Conservation (phyloP, 805 yeast genomes). For the Metschnikowia orientalis region DNA sequence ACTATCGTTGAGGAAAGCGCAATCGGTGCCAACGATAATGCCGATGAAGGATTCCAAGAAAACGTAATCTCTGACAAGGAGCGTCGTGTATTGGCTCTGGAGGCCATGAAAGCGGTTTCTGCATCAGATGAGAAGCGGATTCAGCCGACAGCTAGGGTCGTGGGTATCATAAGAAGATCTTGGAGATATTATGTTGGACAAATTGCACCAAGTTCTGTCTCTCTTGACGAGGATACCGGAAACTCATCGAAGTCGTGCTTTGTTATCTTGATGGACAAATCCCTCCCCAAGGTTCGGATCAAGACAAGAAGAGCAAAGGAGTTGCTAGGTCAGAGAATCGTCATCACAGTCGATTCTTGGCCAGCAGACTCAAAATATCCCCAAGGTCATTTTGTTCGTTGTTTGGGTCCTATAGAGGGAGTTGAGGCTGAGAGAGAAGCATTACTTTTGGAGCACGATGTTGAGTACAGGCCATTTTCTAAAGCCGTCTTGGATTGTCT, state of each 20-base stretch:
- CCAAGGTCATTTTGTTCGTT: conserved; percentile 89
- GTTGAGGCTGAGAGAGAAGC: conserved; percentile 97
- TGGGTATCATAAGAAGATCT: conserved; percentile 80
- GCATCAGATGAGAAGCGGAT: conserved; percentile 40
- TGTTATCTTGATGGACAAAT: conserved; percentile 83
- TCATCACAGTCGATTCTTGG: conserved; percentile 92
- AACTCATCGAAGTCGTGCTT: conserved; percentile 75
- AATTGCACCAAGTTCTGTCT: conserved; percentile 70
- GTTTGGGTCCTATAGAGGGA: conserved; percentile 85
- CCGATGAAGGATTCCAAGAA: conserved; percentile 52
- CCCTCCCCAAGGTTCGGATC: conserved; percentile 81
- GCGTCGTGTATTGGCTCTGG: conserved; percentile 67
- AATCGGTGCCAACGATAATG: conserved; percentile 55
- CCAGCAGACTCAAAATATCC: conserved; percentile 79
- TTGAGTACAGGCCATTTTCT: conserved; percentile 93
- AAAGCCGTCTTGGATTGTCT: conserved; percentile 87
- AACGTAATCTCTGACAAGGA: conserved; percentile 62
- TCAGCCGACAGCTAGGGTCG: conserved; percentile 93
- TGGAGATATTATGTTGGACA: conserved; percentile 98
- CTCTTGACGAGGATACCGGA: conserved; percentile 46
- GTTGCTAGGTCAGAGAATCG: conserved; percentile 83
- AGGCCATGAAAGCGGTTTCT: conserved; percentile 60
- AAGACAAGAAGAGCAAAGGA: conserved; percentile 82
- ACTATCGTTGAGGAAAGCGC: conserved; percentile 73
- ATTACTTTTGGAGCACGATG: conserved; percentile 86